A percentile compares a stretch with the other conserved stretches of the same genome.
Evolutionary conservation across 768 basidiomycete species (phyloP).

Genomic region (Erythrobasidium yunnanense): DNA sequence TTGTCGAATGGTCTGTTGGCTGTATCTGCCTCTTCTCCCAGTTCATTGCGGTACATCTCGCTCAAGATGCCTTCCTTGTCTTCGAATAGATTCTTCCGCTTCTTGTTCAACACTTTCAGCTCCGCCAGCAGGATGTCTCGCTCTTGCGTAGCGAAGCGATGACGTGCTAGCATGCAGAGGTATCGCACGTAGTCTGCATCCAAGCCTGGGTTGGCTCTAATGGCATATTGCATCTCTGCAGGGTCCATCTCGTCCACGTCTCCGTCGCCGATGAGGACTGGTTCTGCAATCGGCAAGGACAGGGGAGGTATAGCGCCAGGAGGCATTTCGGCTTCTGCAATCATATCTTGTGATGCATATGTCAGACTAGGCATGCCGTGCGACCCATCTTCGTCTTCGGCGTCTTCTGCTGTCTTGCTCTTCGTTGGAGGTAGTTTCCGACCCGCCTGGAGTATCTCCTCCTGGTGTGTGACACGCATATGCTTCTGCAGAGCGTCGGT

Average conservation of each 20-base stretch:
- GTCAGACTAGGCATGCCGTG: no score
- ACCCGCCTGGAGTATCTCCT: constrained; percentile 63
- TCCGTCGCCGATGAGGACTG: no score
- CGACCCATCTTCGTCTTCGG: no score
- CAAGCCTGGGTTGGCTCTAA: constrained; percentile 26
- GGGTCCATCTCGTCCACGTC: background rate
- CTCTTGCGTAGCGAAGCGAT: constrained; percentile 57
- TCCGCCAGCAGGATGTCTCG: constrained; percentile 59
- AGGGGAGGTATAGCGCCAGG: no score
- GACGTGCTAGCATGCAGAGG: constrained; percentile 64
- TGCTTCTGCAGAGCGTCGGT: constrained; percentile 83
- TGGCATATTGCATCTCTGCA: constrained; percentile 27
- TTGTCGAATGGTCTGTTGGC: background rate
- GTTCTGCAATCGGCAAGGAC: no score
- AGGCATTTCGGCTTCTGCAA: no score
- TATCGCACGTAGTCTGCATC: constrained; percentile 49
- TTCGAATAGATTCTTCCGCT: constrained; percentile 42
- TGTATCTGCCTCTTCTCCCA: constrained; percentile 23
- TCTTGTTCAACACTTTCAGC: constrained; percentile 50
- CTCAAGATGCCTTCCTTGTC: constrained; percentile 45
- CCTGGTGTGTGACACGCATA: constrained; percentile 69
- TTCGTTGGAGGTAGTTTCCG: constrained; percentile 35
- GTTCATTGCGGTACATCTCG: constrained; percentile 42
- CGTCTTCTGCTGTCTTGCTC: constrained; percentile 23
- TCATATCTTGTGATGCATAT: no score